Base-by-base conservation (phyloP, 2,329 filamentous ascomycete genomes). In the Cladosporium sp. region DNA sequence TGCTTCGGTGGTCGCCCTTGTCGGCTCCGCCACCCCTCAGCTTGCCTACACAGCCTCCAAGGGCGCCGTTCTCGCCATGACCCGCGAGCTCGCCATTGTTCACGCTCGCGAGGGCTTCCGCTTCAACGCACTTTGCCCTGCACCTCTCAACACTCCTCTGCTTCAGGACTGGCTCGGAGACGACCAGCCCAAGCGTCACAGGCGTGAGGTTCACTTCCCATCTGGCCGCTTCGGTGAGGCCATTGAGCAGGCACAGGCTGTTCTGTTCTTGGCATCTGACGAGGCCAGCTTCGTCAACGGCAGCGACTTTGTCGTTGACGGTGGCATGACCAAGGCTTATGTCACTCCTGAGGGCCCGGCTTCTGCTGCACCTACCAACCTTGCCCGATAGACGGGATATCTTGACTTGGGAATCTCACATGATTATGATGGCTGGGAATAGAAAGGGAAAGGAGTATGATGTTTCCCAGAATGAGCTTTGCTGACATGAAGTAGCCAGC, bases 321-420 rank as follows among this genome's bases (percentile, higher is more conserved):
- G 94, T 60, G 93, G 93, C 61, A 90, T 99, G 90, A 93, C 87
- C 69, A 96, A 89, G 82, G 90, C 92, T 45, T 97, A 97, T 74
- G 83, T 85, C 49, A 87, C 84, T 15, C 80, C 83, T 17, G 81
- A 86, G 64, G 84, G 84, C 12, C 80, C 82, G 1, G 73, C 84
- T 1, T 77, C 81, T 11, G 70, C 75, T 64, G 75, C 82, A 4
- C 84, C 84, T 20, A 34, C 62, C 42, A 74, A 73, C 62, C 55
- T 70, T 12, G 69, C 68, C 45, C 60, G 69, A 59, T 73, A 65
- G 49, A 57, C 49, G 25, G 3, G 14, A 19, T 50, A 1, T 11
- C 12, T 19, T 6, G 25, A 7, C n/a, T 49, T 34, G 22, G n/a
- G 51, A 14, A 37, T 38, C 15, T 17, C 14, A 51, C 36, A 57